Evolutionary conservation across 345 rosid genomes (phyloP).

Genomic region (Salix dunnii): DNA sequence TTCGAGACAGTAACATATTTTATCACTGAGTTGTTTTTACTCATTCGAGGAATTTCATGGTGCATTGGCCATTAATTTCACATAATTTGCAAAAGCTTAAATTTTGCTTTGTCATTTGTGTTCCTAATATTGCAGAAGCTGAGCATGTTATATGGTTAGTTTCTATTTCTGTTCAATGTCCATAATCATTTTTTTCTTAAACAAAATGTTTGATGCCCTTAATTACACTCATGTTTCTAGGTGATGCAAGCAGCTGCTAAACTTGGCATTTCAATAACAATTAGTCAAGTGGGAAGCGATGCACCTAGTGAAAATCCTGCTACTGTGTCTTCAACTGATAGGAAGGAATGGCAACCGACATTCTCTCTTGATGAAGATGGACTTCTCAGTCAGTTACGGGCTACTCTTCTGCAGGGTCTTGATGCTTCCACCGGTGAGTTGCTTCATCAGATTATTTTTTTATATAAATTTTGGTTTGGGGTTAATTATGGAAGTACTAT

Average conservation of each 20-base stretch:
- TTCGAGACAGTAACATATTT: not conserved
- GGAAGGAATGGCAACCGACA: constrained; percentile 78
- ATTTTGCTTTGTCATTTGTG: not conserved
- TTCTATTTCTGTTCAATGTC: not conserved
- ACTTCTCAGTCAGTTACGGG: constrained; percentile 70
- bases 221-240: constrained; percentile 34
- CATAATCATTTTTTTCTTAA: not conserved
- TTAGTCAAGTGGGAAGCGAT: constrained; percentile 76
- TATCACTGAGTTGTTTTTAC: not conserved
- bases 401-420: constrained; percentile 70
- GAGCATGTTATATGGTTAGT: not conserved
- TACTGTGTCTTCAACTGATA: constrained; percentile 49
- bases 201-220: not conserved
- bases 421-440: constrained; percentile 65
- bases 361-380: constrained; percentile 79
- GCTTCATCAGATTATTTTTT: not conserved
- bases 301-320: constrained; percentile 40
- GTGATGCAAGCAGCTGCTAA: constrained; percentile 82
- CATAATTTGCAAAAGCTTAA: constrained; percentile 3
- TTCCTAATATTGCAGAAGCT: not conserved
- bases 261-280: constrained; percentile 60
- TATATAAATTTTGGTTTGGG: too few relatives aligned
- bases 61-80: not conserved
- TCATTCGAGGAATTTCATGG: not conserved
- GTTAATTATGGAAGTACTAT: too few relatives aligned